These are phyloP conservation scores for Periconia sp. DNA, from an alignment of 2,329 filamentous ascomycete species.

Conservation along the genomic window DNA sequence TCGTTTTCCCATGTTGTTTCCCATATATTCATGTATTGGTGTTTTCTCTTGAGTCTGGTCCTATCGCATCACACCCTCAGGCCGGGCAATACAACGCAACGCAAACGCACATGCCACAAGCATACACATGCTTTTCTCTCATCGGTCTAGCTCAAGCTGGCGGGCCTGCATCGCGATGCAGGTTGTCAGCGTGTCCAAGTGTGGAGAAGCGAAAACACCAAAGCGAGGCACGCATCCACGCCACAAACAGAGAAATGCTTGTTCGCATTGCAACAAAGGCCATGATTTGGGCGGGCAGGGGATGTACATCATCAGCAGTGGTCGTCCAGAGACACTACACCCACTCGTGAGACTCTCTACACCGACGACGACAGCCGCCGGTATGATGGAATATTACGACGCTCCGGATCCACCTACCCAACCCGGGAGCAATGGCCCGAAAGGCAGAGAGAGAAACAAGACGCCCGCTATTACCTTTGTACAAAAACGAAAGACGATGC, in stretches of 20 bases:
- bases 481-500: no score
- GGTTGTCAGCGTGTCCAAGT: slow-evolving; percentile 15
- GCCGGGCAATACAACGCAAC: not conserved
- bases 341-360: slow-evolving; percentile 12
- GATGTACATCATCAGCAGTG: slow-evolving; percentile 2
- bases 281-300: slow-evolving; percentile 4
- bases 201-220: not conserved
- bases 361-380: slow-evolving; percentile 11
- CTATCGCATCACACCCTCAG: not conserved
- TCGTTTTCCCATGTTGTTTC: not conserved
- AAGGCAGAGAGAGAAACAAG: no score
- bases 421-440: no score
- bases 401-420: no score
- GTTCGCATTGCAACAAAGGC: slow-evolving; percentile 16
- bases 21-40: not conserved
- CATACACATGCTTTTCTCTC: not conserved
- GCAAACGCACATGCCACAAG: not conserved
- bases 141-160: not conserved
- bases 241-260: not conserved
- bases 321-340: no score
- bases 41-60: not conserved
- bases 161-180: slow-evolving; percentile 20
- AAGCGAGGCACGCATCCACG: not conserved
- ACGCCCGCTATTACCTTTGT: no score
- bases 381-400: not conserved